Conservation (phyloP, 495 filamentous ascomycete genomes). For the Penicillium pulvis region DNA sequence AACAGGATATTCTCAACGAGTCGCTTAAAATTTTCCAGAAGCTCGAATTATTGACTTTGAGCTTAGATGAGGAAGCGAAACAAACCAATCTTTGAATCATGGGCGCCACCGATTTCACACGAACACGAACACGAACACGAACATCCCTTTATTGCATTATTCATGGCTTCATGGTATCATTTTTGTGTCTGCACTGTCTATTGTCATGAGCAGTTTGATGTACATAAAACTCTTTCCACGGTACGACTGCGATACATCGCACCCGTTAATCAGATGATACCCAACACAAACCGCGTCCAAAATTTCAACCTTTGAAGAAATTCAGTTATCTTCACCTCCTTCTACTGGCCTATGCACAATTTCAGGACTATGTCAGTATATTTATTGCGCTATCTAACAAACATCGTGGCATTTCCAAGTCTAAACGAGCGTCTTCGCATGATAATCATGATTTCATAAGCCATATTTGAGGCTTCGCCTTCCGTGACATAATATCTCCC, state of each 20-base stretch:
- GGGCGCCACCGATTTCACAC: not conserved
- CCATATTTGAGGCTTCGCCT: not conserved
- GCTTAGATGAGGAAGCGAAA: constrained; percentile 13
- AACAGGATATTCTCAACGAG: constrained; percentile 50
- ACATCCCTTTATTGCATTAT: not conserved
- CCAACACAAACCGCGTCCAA: not conserved
- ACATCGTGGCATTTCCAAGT: not conserved
- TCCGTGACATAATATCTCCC: not conserved
- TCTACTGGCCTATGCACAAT: too few relatives aligned
- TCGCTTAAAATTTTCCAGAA: constrained; percentile 44
- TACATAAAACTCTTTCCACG: too few relatives aligned
- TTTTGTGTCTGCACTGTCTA: too few relatives aligned
- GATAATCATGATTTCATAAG: not conserved
- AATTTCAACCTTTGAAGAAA: too few relatives aligned
- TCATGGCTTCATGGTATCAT: too few relatives aligned
- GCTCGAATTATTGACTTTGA: constrained; percentile 15
- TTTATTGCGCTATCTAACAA: not conserved
- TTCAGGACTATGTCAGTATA: not conserved
- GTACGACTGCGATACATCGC: too few relatives aligned
- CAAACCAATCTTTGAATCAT: not conserved
- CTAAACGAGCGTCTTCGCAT: constrained; percentile 15
- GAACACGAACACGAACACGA: not conserved
- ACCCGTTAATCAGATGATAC: not conserved
- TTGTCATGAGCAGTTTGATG: too few relatives aligned
- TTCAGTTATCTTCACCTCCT: too few relatives aligned